A percentile compares a stretch with the other conserved stretches of the same genome.
phyloP scores from a whole-genome alignment of 2,329 filamentous ascomycete species.

The Dactylellina cionopaga region DNA sequence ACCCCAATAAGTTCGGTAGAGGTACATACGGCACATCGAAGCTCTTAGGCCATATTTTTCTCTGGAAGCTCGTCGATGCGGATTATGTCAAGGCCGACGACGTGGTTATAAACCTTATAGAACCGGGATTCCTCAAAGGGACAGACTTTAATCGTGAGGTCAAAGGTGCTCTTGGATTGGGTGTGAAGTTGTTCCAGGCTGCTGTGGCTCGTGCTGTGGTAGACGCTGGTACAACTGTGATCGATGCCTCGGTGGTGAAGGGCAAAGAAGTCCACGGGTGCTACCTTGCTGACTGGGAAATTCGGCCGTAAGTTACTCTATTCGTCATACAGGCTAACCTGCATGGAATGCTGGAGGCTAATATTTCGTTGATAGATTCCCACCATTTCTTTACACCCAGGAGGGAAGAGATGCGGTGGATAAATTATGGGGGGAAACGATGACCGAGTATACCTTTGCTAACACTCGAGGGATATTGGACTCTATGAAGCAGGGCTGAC shows the following conservation, averaged over 20 bases:
- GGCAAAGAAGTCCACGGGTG: conserved; percentile 66
- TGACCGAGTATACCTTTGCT: conserved; percentile 60
- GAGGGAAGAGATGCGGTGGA: conserved; percentile 60
- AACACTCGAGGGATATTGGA: conserved; percentile 40
- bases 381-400: conserved; percentile 58
- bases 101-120: conserved; percentile 64
- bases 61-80: conserved; percentile 60
- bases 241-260: conserved; percentile 64
- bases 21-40: conserved; percentile 56
- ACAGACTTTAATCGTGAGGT: conserved; percentile 62
- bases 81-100: conserved; percentile 61
- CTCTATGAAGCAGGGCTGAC: conserved; percentile 15
- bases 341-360: too few relatives aligned
- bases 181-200: conserved; percentile 55
- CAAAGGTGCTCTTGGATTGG: conserved; percentile 45
- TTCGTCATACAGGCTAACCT: too few relatives aligned
- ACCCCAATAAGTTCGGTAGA: conserved; percentile 14
- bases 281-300: conserved; percentile 65
- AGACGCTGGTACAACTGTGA: conserved; percentile 64
- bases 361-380: conserved; percentile 59
- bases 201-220: conserved; percentile 58
- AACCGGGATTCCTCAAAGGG: conserved; percentile 63
- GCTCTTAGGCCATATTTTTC: conserved; percentile 60
- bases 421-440: conserved; percentile 61
- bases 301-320: conserved; percentile 65